Evolutionary conservation across 2,329 filamentous ascomycete genomes (phyloP).

Genomic region (Knufia petricola): DNA sequence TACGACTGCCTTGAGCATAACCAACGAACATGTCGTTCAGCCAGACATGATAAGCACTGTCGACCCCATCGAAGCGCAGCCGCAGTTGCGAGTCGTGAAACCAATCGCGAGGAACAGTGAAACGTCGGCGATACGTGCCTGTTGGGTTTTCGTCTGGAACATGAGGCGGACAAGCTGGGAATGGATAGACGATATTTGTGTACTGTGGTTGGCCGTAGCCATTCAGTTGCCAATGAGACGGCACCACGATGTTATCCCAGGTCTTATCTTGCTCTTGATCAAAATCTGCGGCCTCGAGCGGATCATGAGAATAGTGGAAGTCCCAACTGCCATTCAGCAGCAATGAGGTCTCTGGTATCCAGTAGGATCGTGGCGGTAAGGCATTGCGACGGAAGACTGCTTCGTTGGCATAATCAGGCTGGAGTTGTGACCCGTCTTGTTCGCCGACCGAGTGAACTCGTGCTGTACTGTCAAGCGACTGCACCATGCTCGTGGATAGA

Average conservation of each 20-base stretch:
- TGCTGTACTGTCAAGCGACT: background rate
- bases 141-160: conserved; percentile 56
- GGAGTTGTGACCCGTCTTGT: background rate
- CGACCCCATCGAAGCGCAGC: conserved; percentile 61
- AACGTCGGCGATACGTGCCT: conserved; percentile 50
- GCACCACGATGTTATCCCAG: conserved; percentile 51
- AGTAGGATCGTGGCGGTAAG: conserved; percentile 44
- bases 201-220: conserved; percentile 59
- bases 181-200: conserved; percentile 58
- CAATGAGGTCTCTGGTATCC: conserved; percentile 38
- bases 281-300: conserved; percentile 5
- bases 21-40: conserved; percentile 56
- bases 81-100: conserved; percentile 44
- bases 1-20: conserved; percentile 59
- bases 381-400: conserved; percentile 45
- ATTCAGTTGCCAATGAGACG: conserved; percentile 61
- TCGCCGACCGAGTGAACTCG: background rate
- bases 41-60: conserved; percentile 61
- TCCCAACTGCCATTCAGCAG: background rate
- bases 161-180: conserved; percentile 55
- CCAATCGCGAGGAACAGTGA: conserved; percentile 40
- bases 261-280: conserved; percentile 25
- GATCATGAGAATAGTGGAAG: background rate
- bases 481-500: too few relatives aligned
- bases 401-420: conserved; percentile 41